Percentiles rank a stretch among this genome's conserved stretches.
Evolutionary conservation across 345 rosid genomes (phyloP).

Genomic region (Adansonia digitata): DNA sequence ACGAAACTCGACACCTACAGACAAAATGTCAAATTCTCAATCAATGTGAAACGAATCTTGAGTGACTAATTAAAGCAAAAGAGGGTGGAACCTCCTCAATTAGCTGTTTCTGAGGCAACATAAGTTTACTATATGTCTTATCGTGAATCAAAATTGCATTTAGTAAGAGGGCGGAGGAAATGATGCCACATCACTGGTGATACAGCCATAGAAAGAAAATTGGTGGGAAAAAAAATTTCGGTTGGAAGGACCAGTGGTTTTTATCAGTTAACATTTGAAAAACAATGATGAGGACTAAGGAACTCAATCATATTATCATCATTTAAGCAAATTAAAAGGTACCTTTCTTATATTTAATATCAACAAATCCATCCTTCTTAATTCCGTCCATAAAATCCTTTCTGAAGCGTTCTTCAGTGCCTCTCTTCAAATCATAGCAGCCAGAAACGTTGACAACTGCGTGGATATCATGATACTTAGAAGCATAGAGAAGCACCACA

Average conservation of each 20-base stretch:
- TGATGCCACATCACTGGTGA: no score
- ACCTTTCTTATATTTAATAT: slow-evolving; percentile 53
- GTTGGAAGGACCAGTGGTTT: not conserved
- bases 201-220: no score
- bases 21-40: slow-evolving; percentile 17
- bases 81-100: not conserved
- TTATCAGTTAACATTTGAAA: not conserved
- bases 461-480: slow-evolving; percentile 59
- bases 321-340: not conserved
- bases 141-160: not conserved
- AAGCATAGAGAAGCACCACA: slow-evolving; percentile 85
- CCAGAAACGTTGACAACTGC: slow-evolving; percentile 67
- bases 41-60: slow-evolving; percentile 4
- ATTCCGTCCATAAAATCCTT: slow-evolving; percentile 47
- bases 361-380: slow-evolving; percentile 50
- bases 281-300: not conserved
- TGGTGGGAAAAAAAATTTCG: not conserved
- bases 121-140: no score
- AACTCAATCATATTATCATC: not conserved
- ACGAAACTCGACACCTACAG: not conserved
- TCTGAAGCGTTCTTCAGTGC: slow-evolving; percentile 61
- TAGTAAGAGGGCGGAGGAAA: no score
- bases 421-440: slow-evolving; percentile 61
- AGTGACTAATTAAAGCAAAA: not conserved
- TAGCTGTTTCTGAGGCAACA: not conserved